Evolutionary conservation across 2,329 filamentous ascomycete species (phyloP).

Genomic region (Aspergillus puulaauensis): DNA sequence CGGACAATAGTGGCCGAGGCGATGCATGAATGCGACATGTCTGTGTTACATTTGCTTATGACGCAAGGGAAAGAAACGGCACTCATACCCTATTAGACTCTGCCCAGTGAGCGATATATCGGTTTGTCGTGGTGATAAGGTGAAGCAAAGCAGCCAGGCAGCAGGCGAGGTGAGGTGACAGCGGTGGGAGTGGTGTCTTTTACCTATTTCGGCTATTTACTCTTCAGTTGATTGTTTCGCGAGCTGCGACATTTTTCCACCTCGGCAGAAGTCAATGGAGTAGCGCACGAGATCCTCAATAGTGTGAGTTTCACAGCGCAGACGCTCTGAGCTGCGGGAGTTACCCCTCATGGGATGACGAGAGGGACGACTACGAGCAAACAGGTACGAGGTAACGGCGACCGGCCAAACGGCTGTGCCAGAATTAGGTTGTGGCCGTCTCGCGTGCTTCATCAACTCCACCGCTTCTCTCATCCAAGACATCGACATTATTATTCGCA

Average conservation of each 20-base stretch:
- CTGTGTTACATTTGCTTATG: conserved; percentile 9
- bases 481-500: not conserved
- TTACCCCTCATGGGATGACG: conserved; percentile 6
- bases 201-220: not conserved
- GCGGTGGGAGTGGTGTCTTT: not conserved
- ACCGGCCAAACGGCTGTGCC: not conserved
- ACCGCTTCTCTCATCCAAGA: conserved; percentile 5
- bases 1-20: not conserved
- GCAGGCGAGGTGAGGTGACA: not conserved
- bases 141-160: not conserved
- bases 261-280: not conserved
- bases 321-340: not conserved
- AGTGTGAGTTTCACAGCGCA: not conserved
- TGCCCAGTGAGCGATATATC: not conserved
- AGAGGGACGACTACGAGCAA: not conserved
- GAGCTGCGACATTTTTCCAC: not conserved
- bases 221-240: not conserved
- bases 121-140: not conserved
- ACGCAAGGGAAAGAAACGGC: conserved; percentile 11
- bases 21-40: conserved; percentile 1
- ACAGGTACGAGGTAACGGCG: not conserved
- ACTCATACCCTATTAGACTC: not conserved
- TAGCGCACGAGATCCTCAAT: not conserved
- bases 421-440: conserved; percentile 15
- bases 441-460: conserved; percentile 14